Base-by-base conservation (phyloP, 139 green algal species). In the Chlamydomonas applanata region DNA sequence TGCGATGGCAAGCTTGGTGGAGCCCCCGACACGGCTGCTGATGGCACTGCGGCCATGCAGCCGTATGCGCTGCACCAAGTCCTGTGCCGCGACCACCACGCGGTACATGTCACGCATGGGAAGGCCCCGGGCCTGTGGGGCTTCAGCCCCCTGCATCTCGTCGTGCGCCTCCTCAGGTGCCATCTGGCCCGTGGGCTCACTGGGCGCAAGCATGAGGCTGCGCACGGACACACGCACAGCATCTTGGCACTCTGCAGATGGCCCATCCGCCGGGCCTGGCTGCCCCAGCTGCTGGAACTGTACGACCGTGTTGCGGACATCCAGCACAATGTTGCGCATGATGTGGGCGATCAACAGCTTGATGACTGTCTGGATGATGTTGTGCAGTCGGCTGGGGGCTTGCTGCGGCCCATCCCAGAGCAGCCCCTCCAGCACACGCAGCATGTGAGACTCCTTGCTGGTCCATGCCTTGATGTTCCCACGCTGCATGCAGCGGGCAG, bases 381-480 rank as follows among this genome's bases (percentile, higher is more conserved):
- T 66, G n/a, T 66, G 59, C 59, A 66, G 17, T 16, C 59, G 29
- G 59, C 59, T 66, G 59, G 59, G 59, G 9, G n/a, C 59, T 25
- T 66, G 59, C 59, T 46, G 44, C n/a, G 27, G 32, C 9, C 57
- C 68, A 14, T 44, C 2, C 75, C 75, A 80, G 1, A 80, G 5
- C 24, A 72, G 56, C 5, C 24, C 45, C 44, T 80, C 75, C 34
- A 80, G 44, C 19, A 44, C 24, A 4, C 32, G 45, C 9, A 79
- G 52, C 59, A 75, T 80, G 29, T 64, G 30, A 4, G 25, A 44
- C 25, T 54, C 59, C 59, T 40, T 30, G n/a, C 30, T 29, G 59
- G 29, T 30, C 59, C 59, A 66, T 34, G 59, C n/a, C 59, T 66
- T 66, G 24, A 25, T 36, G n/a, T 66, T 11, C 7, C 40, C 40